These are phyloP conservation scores for Omphalea diandra DNA, from an alignment of 441 rosid genomes.

Conservation along the genomic window DNA sequence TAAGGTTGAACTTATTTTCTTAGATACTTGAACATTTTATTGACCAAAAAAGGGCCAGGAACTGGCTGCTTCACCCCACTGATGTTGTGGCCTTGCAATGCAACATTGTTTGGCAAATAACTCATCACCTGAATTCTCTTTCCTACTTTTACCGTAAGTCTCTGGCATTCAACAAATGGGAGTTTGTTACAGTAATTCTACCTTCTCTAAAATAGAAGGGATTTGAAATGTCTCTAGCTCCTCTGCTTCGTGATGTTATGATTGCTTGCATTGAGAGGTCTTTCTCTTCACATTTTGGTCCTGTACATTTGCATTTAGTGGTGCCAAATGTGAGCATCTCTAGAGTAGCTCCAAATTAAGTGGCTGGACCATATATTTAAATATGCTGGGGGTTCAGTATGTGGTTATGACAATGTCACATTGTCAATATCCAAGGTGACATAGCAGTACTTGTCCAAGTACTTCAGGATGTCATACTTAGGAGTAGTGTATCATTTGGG, in stretches of 20 bases:
- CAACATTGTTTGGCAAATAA: neutral
- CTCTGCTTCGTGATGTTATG: neutral
- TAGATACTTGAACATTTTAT: too few relatives aligned
- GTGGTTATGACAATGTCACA: too few relatives aligned
- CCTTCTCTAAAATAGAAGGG: neutral
- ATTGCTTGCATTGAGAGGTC: neutral
- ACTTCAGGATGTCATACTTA: neutral
- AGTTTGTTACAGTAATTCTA: neutral
- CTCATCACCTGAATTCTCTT: neutral
- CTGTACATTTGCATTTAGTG: neutral
- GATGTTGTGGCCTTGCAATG: too few relatives aligned
- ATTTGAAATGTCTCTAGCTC: neutral
- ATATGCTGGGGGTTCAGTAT: too few relatives aligned
- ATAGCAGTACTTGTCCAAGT: neutral
- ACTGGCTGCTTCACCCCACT: neutral
- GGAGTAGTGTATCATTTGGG: neutral
- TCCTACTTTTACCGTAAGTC: neutral
- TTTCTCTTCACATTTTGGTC: neutral
- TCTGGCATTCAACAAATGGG: neutral
- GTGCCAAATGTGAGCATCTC: neutral
- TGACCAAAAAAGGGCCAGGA: too few relatives aligned
- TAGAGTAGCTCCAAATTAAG: neutral
- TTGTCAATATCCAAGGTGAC: neutral
- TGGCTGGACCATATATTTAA: neutral
- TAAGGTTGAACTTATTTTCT: constrained; percentile 53